Base-by-base conservation (phyloP, 2,329 filamentous ascomycete genomes). In the Neonectria coccinea region DNA sequence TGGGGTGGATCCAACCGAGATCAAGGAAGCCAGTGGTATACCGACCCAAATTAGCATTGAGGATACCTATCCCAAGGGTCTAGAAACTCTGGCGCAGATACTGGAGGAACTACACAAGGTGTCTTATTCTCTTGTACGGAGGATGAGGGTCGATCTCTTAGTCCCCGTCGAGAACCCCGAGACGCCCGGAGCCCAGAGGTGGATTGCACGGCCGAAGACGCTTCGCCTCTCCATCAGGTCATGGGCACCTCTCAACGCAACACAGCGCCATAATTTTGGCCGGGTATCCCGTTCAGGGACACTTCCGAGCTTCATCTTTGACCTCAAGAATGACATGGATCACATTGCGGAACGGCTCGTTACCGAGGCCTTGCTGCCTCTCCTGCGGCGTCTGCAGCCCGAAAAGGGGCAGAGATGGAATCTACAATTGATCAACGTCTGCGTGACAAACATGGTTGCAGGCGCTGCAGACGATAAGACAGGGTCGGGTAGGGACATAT, bases 41-140 rank as follows among this genome's bases (percentile, higher is more conserved):
- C 95, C 95, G 0, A 89, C 88, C 1, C 94, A 97, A 78, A 97
- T 98, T 75, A 96, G 93, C 77, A 96, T 98, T 67, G 95, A 98
- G 76, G 94, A 98, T 79, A 96, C 93, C 16, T 98, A 97, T 76
- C 62, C 62, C 51, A 85, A 88, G 25, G 88, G 89, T 16, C 82
- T 97, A 1, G 87, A 91, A 69, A 89, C 84, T 0, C 76, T 91
- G 56, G 78, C 87, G 1, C 85, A 89, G 63, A 88, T 97, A 31
- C 80, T 82, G 45, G 87, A 86, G 67, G 91, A 97, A 78, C 82
- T 97, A 44, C 79, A 82, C n/a, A 84, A 87, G 64, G 81, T 97
- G 2, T 85, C 91, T 0, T 83, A 81, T 12, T 93, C 91, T 68
- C 82, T 98, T 10, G 78, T 97, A 12, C 87, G 87, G 33, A 87